phyloP scores from a whole-genome alignment of 352 stramenopile genomes.

The Globisporangium orthogonon region DNA sequence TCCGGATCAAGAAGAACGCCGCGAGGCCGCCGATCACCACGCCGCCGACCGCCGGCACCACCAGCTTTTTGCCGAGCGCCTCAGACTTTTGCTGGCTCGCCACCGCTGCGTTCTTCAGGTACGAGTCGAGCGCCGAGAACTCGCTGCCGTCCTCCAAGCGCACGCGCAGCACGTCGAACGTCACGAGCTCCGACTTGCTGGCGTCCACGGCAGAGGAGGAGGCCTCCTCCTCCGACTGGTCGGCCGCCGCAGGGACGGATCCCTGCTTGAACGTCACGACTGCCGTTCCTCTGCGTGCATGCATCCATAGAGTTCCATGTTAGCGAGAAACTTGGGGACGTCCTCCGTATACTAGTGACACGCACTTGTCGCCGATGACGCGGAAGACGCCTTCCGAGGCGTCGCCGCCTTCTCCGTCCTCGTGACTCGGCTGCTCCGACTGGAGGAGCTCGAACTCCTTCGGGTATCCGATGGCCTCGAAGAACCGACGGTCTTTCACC shows the following conservation, averaged over 20 bases:
- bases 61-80: conserved; percentile 64
- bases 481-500: conserved; percentile 67
- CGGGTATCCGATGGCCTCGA: conserved; percentile 65
- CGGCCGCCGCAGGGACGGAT: conserved; percentile 1
- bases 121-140: conserved; percentile 65
- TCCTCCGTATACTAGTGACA: not conserved
- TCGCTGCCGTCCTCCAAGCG: conserved; percentile 32
- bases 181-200: conserved; percentile 27
- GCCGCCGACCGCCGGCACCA: conserved; percentile 48
- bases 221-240: conserved; percentile 1
- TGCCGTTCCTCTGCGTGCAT: conserved; percentile 21
- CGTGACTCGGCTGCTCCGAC: not conserved
- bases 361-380: conserved; percentile 49
- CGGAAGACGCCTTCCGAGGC: conserved; percentile 35
- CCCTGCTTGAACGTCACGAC: conserved; percentile 50
- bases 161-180: conserved; percentile 48
- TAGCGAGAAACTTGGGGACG: too few relatives aligned
- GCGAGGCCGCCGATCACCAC: conserved; percentile 58
- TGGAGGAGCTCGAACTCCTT: conserved; percentile 51
- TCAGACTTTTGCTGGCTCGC: conserved; percentile 52
- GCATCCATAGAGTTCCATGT: not conserved
- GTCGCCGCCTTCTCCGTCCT: conserved; percentile 12
- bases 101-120: conserved; percentile 41
- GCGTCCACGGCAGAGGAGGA: conserved; percentile 5
- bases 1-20: conserved; percentile 69